Evolutionary conservation across 352 stramenopile species (phyloP).

Genomic region (Phytopythium mirpurense): DNA sequence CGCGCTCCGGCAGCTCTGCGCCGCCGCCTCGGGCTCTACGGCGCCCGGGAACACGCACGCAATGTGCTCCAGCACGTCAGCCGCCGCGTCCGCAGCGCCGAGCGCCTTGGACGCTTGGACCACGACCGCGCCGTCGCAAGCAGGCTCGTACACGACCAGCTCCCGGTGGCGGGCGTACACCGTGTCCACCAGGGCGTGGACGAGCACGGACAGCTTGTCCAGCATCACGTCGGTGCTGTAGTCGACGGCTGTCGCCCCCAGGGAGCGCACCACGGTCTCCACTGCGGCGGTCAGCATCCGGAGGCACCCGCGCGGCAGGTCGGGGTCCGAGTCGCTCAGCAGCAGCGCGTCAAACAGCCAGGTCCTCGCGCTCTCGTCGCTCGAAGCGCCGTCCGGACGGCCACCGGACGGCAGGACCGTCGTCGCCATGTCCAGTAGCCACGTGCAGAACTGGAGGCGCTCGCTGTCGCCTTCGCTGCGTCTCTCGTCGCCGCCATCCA

Average conservation of each 20-base stretch:
- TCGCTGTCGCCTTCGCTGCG: neutral
- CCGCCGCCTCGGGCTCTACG: neutral
- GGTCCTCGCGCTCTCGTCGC: conserved; percentile 11
- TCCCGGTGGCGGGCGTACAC: conserved; percentile 33
- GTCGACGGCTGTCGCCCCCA: neutral
- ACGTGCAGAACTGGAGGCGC: conserved; percentile 20
- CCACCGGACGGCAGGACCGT: neutral
- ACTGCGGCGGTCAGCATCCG: conserved; percentile 19
- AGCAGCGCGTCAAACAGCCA: conserved; percentile 65
- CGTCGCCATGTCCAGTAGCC: conserved; percentile 22
- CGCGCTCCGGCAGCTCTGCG: neutral
- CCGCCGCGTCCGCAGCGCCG: neutral
- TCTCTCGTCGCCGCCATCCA: conserved; percentile 4
- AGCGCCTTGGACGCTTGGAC: neutral
- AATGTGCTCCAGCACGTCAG: neutral
- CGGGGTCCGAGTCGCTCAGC: conserved; percentile 23
- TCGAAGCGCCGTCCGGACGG: neutral
- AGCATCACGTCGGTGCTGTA: conserved; percentile 1
- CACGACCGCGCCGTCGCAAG: conserved; percentile 24
- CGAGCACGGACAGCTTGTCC: conserved; percentile 15
- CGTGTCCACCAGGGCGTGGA: conserved; percentile 22
- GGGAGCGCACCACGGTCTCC: conserved; percentile 13
- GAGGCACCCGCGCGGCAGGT: conserved; percentile 25
- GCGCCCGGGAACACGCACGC: neutral
- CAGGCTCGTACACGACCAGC: conserved; percentile 28